Conservation (phyloP, 768 basidiomycete genomes). For the Suillus subalutaceus region DNA sequence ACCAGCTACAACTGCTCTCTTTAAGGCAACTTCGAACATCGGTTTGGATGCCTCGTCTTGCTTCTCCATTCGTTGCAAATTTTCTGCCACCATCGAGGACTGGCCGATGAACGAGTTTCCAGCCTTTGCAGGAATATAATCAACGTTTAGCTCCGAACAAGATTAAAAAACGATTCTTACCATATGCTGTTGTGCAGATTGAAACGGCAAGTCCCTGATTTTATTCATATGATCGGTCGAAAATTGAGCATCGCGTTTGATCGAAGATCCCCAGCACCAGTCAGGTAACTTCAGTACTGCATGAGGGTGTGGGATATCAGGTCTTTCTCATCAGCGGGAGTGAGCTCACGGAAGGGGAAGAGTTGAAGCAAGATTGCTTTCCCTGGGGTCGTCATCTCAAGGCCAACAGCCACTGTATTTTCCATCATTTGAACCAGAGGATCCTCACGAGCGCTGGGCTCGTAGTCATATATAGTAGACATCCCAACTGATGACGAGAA, state of each 20-base stretch:
- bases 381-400: slow-evolving; percentile 9
- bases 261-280: slow-evolving; percentile 43
- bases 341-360: slow-evolving; percentile 22
- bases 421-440: slow-evolving; percentile 15
- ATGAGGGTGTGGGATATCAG: too few species aligned
- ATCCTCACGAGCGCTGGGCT: slow-evolving; percentile 14
- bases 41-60: slow-evolving; percentile 10
- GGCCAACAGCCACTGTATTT: background rate
- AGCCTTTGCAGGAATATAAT: background rate
- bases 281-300: slow-evolving; percentile 20
- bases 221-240: background rate
- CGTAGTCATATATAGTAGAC: slow-evolving; percentile 19
- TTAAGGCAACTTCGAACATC: slow-evolving; percentile 15
- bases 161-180: slow-evolving; percentile 15
- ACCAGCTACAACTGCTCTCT: slow-evolving; percentile 15
- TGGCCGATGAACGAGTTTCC: background rate
- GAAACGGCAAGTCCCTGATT: slow-evolving; percentile 24
- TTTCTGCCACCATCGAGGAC: slow-evolving; percentile 16
- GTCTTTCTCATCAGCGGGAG: background rate
- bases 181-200: slow-evolving; percentile 30
- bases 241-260: slow-evolving; percentile 34
- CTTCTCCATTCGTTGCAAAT: slow-evolving; percentile 17
- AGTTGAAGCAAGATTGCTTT: slow-evolving; percentile 9
- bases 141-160: background rate
- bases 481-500: slow-evolving; percentile 34